Evolutionary conservation across 305 asterid species (phyloP).

Genomic region (Fraxinus platypoda): DNA sequence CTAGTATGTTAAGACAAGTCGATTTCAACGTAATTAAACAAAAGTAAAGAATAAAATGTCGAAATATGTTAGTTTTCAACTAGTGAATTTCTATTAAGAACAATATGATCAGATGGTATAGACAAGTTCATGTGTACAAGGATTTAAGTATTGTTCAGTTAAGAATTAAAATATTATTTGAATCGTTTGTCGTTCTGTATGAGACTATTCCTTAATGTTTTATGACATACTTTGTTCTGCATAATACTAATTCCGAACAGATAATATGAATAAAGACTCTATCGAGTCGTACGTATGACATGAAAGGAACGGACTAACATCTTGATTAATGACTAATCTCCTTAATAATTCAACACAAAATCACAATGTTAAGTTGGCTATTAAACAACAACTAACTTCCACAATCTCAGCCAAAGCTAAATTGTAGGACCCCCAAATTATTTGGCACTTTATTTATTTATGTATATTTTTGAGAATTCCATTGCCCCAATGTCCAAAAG

Average conservation of each 20-base stretch:
- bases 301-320: neutral
- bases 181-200: neutral
- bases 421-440: neutral
- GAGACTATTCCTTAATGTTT: neutral
- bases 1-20: neutral
- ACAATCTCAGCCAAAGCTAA: neutral
- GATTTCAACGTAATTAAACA: neutral
- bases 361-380: neutral
- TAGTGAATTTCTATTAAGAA: neutral
- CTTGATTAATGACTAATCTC: neutral
- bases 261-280: neutral
- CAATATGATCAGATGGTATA: neutral
- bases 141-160: neutral
- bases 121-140: neutral
- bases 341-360: neutral
- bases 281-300: neutral
- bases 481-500: neutral
- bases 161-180: neutral
- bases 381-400: neutral
- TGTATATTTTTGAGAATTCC: neutral
- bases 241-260: neutral
- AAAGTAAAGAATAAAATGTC: neutral
- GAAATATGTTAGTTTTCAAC: neutral
- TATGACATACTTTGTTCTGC: neutral
- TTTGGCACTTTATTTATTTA: neutral